Base-by-base conservation (phyloP, 768 basidiomycete species). In the Trametes maxima region DNA sequence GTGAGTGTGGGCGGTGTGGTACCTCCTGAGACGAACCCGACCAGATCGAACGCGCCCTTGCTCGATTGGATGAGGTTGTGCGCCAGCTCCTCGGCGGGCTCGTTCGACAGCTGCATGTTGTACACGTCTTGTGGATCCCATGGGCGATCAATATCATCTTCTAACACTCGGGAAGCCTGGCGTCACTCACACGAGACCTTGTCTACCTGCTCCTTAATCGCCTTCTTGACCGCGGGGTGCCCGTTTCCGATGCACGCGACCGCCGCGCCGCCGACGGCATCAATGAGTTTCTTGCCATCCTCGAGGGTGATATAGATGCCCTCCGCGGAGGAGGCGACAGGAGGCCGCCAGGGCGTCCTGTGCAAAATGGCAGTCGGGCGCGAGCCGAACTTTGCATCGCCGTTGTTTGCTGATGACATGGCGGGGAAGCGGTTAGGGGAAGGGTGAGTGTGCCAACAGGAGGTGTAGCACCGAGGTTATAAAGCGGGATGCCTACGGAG, bases 261-360 rank as follows among this genome's bases (percentile, higher is more conserved):
- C 11, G 94, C 92, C 6, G 92, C 92, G 28, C 93, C 94, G 46
- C 94, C 94, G 46, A 91, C 85, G 7, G 82, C 90, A 75, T 95
- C 93, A 66, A 94, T 80, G 33, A 94, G 70, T 57, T 75, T 81
- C 53, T 77, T 78, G 0, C 92, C 93, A 73, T 86, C 85, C 65
- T 88, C 84, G 7, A 94, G 80, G 21, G 82, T 81, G 45, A 94
- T 74, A 69, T 93, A 91, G 37, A 86, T 81, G 17, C 92, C 92
- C 65, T 89, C 75, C 2, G 78, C 89, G 13, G 79, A 73, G 16
- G 82, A 77, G 4, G 89, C 92, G 13, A 92, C 76, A 14, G 89
- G 89, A 11, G 87, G 90, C 28, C 69, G 79, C 87, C 87, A 91
- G 0, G 90, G 86, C 13, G 87, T 91, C 54, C 92, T 64, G 44